Conservation (phyloP, 2,329 filamentous ascomycete genomes). For the Didymella glomerata region DNA sequence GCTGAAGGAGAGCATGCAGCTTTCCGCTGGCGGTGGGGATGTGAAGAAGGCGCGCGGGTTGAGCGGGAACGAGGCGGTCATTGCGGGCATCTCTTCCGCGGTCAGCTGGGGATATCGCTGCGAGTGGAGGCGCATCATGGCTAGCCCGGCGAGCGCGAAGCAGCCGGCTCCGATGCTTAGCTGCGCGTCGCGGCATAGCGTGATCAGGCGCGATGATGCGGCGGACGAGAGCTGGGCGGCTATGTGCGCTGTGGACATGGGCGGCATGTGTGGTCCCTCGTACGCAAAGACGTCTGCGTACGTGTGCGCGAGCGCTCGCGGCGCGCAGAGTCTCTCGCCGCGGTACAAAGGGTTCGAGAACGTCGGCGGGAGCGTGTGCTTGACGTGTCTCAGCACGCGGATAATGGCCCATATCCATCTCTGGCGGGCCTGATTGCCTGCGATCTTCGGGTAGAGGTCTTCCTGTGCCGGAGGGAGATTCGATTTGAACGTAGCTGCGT, state of each 20-base stretch:
- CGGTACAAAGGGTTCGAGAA: slow-evolving; percentile 55
- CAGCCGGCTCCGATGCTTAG: slow-evolving; percentile 56
- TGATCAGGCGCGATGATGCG: slow-evolving; percentile 49
- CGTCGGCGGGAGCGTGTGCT: slow-evolving; percentile 50
- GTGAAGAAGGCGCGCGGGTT: slow-evolving; percentile 57
- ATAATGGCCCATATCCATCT: slow-evolving; percentile 60
- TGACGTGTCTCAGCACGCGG: slow-evolving; percentile 55
- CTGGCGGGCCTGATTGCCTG: slow-evolving; percentile 50
- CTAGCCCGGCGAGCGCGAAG: slow-evolving; percentile 57
- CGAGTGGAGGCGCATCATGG: slow-evolving; percentile 58
- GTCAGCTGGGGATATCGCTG: slow-evolving; percentile 35
- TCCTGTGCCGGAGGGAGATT: slow-evolving; percentile 57
- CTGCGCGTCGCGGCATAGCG: slow-evolving; percentile 50
- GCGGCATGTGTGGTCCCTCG: slow-evolving; percentile 39
- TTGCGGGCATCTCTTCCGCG: slow-evolving; percentile 35
- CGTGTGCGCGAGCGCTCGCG: slow-evolving; percentile 38
- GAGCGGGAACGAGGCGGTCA: slow-evolving; percentile 57
- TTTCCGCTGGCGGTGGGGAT: slow-evolving; percentile 50
- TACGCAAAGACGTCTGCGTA: slow-evolving; percentile 54
- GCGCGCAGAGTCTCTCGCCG: slow-evolving; percentile 19
- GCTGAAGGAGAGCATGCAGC: slow-evolving; percentile 59
- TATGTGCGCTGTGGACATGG: slow-evolving; percentile 49
- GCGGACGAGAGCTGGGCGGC: slow-evolving; percentile 42
- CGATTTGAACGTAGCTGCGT: slow-evolving; percentile 28
- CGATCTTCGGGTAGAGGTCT: slow-evolving; percentile 55